Conservation (phyloP, 2,329 filamentous ascomycete genomes). For the Pseudohalonectria lignicola region DNA sequence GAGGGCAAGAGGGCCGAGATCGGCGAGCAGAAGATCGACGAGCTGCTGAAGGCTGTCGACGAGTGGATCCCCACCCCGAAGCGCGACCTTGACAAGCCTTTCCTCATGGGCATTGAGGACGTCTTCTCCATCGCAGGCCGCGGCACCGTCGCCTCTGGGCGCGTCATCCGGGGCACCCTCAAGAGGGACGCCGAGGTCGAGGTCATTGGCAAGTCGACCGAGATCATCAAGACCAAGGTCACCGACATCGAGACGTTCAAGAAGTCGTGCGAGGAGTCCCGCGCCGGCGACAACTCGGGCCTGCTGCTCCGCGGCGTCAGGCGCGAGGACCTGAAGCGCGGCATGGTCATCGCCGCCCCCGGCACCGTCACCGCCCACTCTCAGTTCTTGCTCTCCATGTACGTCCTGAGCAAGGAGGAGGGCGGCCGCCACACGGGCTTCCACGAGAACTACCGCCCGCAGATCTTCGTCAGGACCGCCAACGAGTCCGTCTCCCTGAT, state of each 20-base stretch:
- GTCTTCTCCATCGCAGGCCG: constrained; percentile 85
- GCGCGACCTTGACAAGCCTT: constrained; percentile 94
- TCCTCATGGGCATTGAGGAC: constrained; percentile 97
- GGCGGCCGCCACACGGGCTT: constrained; percentile 96
- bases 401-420: constrained; percentile 95
- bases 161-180: constrained; percentile 89
- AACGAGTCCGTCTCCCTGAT: constrained; percentile 67
- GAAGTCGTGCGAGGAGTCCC: constrained; percentile 95
- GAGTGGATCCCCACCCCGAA: constrained; percentile 91
- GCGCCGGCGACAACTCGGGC: constrained; percentile 96
- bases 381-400: constrained; percentile 92
- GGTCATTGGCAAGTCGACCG: constrained; percentile 74
- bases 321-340: constrained; percentile 87
- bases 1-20: constrained; percentile 82
- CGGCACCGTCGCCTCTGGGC: constrained; percentile 92
- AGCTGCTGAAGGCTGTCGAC: constrained; percentile 83
- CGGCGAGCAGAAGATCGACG: constrained; percentile 77
- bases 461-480: constrained; percentile 91
- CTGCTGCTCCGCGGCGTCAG: constrained; percentile 91
- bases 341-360: constrained; percentile 86
- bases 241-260: constrained; percentile 99
- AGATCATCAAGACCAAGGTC: constrained; percentile 94
- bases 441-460: constrained; percentile 90
- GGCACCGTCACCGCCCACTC: constrained; percentile 76
- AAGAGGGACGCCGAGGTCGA: constrained; percentile 95